Conservation (phyloP, 73 alveolate genomes). For the Vitrella brassicaformis region DNA sequence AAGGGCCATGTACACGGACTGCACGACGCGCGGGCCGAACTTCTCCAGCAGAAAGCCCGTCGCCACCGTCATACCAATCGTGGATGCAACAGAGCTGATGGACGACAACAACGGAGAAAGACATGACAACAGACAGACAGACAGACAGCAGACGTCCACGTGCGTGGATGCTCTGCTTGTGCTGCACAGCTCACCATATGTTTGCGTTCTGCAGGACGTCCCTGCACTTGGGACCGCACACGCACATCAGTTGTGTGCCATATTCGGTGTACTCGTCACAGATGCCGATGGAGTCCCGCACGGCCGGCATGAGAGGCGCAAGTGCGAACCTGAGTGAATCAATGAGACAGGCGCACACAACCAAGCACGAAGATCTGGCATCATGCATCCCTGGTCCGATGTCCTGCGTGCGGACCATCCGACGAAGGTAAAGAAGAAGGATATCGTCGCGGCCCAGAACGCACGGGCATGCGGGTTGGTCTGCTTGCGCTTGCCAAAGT, state of each 20-base stretch:
- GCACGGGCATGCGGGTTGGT: conserved; percentile 12
- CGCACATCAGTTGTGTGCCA: not conserved
- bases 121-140: too few species aligned
- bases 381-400: not conserved
- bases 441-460: conserved; percentile 2
- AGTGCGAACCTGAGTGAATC: not conserved
- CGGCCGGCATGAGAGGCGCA: not conserved
- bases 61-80: conserved; percentile 1
- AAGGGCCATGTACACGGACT: not conserved
- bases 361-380: not conserved
- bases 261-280: too few species aligned
- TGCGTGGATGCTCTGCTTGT: too few species aligned
- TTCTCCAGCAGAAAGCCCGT: conserved; percentile 10
- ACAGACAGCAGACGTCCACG: not conserved
- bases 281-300: not conserved
- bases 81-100: not conserved
- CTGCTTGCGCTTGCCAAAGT: conserved; percentile 1
- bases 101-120: not conserved
- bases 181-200: too few species aligned
- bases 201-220: too few species aligned
- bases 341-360: not conserved
- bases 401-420: conserved; percentile 2
- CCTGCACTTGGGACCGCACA: not conserved
- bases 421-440: conserved; percentile 17
- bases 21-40: conserved; percentile 5